Evolutionary conservation across 768 basidiomycete genomes (phyloP), one percentile per base, ranked within the genome.

Genomic region (Calocybe cyanea): DNA sequence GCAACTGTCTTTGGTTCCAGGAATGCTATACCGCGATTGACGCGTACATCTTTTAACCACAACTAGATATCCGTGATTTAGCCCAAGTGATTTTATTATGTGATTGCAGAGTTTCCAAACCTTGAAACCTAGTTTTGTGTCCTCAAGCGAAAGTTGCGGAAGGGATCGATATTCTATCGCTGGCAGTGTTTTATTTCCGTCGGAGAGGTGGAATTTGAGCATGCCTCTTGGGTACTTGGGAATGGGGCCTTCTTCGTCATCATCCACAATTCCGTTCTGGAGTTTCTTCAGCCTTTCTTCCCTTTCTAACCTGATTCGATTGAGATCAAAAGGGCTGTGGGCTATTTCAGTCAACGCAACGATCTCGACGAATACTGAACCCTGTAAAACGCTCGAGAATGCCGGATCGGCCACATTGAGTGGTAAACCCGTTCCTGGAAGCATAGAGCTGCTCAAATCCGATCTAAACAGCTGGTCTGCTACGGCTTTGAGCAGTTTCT

Each of bases 141-240:
- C 77, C 7, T 86, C 88, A 14, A 97, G 72, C 39, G 73, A 72
- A 15, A 97, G 52, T 35, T 79, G 71, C 1, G 78, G 76, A 21
- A 96, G 59, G 18, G 72, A 65, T 43, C 76, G 78, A 52, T 84
- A 91, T 59, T 97, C 94, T 51, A 94, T 81, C 2, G 87, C 94
- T 28, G 75, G 73, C 24, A 94, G 61, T 2, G 65, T 73, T 2
- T 70, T 75, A 11, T 68, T 61, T n/a, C 94, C 94, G 60, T 97
- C 94, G 42, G 79, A 83, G 41, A 96, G 63, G 53, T 83, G 72
- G 21, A 96, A 71, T 35, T 67, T 75, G 45, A 96, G 70, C 82
- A 90, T 92, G 23, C 81, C 77, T 42, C 91, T 68, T 3, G 91
- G 82, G 62, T 92, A 97, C 45, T 76, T 83, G 2, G 91, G 92